Evolutionary conservation across 2,329 filamentous ascomycete species (phyloP).

Genomic region (Aspergillus ustus): DNA sequence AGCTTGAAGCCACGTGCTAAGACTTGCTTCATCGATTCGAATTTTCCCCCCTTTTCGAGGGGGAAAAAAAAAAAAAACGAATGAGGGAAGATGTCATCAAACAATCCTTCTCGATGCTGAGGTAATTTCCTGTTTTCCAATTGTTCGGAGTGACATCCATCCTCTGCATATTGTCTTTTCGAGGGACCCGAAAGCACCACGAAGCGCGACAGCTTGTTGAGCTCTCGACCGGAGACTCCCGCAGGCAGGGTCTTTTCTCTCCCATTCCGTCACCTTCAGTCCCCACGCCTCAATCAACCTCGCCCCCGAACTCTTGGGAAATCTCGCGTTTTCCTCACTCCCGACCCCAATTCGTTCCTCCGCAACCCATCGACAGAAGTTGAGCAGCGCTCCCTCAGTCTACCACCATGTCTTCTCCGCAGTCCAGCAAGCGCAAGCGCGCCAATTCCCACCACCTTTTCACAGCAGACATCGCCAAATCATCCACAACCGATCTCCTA

Average conservation of each 20-base stretch:
- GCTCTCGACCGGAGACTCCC: constrained; percentile 22
- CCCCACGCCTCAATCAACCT: constrained; percentile 10
- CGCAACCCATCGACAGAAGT: constrained; percentile 24
- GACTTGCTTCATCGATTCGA: constrained; percentile 1
- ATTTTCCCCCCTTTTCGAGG: constrained; percentile 12
- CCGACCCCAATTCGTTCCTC: neutral
- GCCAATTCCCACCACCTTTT: constrained; percentile 46
- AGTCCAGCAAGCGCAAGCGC: constrained; percentile 80
- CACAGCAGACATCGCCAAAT: constrained; percentile 53
- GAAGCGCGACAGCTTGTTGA: constrained; percentile 11
- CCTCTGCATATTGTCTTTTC: neutral
- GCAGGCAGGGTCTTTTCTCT: constrained; percentile 15
- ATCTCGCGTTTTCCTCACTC: constrained; percentile 11
- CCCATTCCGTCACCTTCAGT: constrained; percentile 18
- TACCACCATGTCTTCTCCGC: constrained; percentile 64
- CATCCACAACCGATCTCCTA: constrained; percentile 63
- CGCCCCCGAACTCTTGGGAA: neutral
- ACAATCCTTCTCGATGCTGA: neutral
- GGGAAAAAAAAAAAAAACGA: neutral
- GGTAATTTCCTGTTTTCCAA: neutral
- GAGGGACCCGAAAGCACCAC: constrained; percentile 7
- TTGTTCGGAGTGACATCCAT: neutral
- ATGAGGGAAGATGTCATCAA: neutral
- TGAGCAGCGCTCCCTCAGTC: constrained; percentile 31
- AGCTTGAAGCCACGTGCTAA: constrained; percentile 12